These are phyloP conservation scores for Inonotus hispidus DNA, from an alignment of 1,284 basidiomycete genomes.

Conservation along the genomic window DNA sequence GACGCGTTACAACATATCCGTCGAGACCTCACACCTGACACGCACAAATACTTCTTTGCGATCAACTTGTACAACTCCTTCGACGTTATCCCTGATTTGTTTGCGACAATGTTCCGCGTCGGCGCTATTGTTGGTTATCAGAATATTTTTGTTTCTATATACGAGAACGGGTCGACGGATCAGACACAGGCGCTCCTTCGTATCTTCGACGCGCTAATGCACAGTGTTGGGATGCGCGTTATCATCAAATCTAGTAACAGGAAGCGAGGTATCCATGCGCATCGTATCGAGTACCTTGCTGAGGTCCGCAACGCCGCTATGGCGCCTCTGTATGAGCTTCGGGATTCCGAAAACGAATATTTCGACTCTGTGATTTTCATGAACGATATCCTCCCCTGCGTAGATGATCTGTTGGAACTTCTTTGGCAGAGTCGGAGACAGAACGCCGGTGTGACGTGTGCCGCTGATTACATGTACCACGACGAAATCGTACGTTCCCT, in stretches of 20 bases:
- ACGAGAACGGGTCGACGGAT: slow-evolving; percentile 95
- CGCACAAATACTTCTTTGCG: slow-evolving; percentile 97
- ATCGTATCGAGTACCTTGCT: slow-evolving; percentile 96
- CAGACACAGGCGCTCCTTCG: slow-evolving; percentile 93
- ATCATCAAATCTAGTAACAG: slow-evolving; percentile 88
- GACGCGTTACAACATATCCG: slow-evolving; percentile 33
- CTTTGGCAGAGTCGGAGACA: slow-evolving; percentile 89
- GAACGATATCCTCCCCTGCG: slow-evolving; percentile 95
- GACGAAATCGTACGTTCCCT: slow-evolving; percentile 68
- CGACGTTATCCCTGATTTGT: slow-evolving; percentile 93
- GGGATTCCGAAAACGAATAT: slow-evolving; percentile 84
- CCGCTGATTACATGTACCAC: slow-evolving; percentile 97
- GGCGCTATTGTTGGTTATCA: slow-evolving; percentile 88
- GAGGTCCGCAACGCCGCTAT: slow-evolving; percentile 95
- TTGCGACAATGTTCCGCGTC: slow-evolving; percentile 91
- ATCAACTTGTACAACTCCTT: slow-evolving; percentile 99
- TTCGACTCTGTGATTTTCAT: slow-evolving; percentile 96
- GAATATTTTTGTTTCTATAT: slow-evolving; percentile 95
- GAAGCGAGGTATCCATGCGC: slow-evolving; percentile 92
- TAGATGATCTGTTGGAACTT: slow-evolving; percentile 92
- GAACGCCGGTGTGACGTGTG: slow-evolving; percentile 95
- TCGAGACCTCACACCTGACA: slow-evolving; percentile 43
- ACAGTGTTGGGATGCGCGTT: slow-evolving; percentile 83
- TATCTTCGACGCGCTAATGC: slow-evolving; percentile 87
- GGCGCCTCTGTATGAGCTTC: slow-evolving; percentile 85